phyloP scores from a whole-genome alignment of 306 rosid species.

The Prunus fruticosa region DNA sequence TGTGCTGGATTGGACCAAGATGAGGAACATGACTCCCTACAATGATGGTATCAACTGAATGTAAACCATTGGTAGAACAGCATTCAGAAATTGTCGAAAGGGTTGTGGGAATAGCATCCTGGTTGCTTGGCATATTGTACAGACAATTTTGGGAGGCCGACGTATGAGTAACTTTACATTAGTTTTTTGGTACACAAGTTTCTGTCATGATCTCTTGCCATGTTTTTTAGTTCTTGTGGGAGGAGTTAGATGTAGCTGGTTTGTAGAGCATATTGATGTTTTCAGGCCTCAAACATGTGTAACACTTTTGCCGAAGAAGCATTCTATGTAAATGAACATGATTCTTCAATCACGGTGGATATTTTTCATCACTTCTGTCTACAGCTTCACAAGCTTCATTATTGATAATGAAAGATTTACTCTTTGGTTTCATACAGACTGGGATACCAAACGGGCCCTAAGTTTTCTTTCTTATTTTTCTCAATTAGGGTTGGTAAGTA shows the following conservation, averaged over 20 bases:
- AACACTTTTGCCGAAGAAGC: neutral
- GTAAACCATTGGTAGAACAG: neutral
- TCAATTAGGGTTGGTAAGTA: neutral
- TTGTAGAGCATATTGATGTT: neutral
- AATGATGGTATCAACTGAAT: neutral
- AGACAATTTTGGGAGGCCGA: neutral
- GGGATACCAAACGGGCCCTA: neutral
- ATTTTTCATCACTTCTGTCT: neutral
- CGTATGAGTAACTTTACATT: neutral
- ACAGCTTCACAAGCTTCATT: neutral
- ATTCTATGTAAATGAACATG: neutral
- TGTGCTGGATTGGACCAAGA: neutral
- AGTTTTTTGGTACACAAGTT: neutral
- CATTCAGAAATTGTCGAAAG: neutral
- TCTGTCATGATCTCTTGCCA: neutral
- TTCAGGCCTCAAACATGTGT: neutral
- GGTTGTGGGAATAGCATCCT: neutral
- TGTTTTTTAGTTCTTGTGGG: neutral
- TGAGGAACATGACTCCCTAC: slow-evolving; percentile 8
- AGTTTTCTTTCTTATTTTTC: too few relatives aligned
- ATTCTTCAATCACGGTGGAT: neutral
- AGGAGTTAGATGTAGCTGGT: neutral
- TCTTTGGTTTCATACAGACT: neutral
- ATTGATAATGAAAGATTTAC: neutral
- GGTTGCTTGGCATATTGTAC: neutral